Evolutionary conservation across 2,329 filamentous ascomycete species (phyloP).

Genomic region (Cladosporium cucumerinum): DNA sequence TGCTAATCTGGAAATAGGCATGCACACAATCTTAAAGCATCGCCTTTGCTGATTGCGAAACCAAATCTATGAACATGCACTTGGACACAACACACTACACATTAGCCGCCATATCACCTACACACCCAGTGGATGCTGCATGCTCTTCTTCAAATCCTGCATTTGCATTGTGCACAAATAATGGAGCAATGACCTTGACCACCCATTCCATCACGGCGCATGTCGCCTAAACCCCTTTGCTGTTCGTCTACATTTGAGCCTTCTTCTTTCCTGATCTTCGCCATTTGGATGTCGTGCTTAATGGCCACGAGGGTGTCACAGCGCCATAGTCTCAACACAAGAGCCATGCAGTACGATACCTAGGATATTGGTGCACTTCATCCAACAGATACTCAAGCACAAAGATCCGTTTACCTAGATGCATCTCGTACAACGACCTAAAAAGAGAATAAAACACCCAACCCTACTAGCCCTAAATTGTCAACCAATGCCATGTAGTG

Average conservation of each 20-base stretch:
- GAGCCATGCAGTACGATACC: neutral
- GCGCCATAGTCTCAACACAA: neutral
- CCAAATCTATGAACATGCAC: neutral
- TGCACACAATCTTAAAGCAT: neutral
- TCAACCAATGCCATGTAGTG: neutral
- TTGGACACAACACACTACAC: neutral
- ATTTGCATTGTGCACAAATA: neutral
- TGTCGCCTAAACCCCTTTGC: neutral
- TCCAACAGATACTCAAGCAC: neutral
- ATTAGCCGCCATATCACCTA: neutral
- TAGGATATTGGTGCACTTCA: neutral
- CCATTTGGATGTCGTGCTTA: neutral
- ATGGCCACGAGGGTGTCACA: neutral
- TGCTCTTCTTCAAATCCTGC: neutral
- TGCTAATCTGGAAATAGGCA: neutral
- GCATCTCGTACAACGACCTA: neutral
- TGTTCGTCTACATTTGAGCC: neutral
- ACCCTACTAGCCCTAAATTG: neutral
- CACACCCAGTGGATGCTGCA: neutral
- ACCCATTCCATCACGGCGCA: neutral
- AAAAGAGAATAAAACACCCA: neutral
- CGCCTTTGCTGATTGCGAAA: neutral
- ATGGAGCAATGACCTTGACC: neutral
- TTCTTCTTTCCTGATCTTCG: neutral
- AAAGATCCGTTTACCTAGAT: neutral